These are phyloP conservation scores for Skeletonema costatum DNA, from an alignment of 108 stramenopile species.

Conservation along the genomic window DNA sequence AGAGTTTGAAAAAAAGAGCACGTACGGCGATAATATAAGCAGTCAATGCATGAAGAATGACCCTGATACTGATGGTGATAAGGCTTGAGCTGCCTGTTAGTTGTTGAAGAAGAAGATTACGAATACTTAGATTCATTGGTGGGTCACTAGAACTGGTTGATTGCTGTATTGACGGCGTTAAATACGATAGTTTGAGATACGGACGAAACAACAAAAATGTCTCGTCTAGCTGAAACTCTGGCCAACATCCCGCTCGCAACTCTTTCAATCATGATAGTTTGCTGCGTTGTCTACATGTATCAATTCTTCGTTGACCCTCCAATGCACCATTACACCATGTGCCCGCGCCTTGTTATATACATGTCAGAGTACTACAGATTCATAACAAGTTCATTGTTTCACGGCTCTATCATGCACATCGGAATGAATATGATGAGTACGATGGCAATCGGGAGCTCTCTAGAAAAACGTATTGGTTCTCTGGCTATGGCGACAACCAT, in stretches of 20 bases:
- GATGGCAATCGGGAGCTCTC: conserved; percentile 52
- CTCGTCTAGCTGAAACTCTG: conserved; percentile 45
- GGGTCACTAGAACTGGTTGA: too few species aligned
- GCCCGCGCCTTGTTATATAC: conserved; percentile 64
- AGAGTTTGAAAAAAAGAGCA: too few species aligned
- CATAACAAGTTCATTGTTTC: conserved; percentile 76
- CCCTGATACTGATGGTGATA: too few species aligned
- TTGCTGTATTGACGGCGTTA: too few species aligned
- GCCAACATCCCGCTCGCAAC: conserved; percentile 59
- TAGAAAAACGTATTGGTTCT: conserved; percentile 82
- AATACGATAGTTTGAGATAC: background rate
- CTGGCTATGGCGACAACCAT: conserved; percentile 52
- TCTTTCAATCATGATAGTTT: conserved; percentile 43
- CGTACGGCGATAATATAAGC: too few species aligned
- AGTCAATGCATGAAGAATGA: too few species aligned
- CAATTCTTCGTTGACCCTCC: conserved; percentile 53
- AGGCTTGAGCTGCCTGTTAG: too few species aligned
- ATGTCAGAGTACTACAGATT: conserved; percentile 73
- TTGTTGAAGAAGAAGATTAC: background rate
- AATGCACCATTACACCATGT: conserved; percentile 66
- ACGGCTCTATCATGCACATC: conserved; percentile 88
- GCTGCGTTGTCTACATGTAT: conserved; percentile 40
- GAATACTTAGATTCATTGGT: background rate
- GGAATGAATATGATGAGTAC: conserved; percentile 91
- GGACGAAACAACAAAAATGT: conserved; percentile 17